A percentile compares a stretch with the other conserved stretches of the same genome.
phyloP scores from a whole-genome alignment of 495 filamentous ascomycete genomes.

The Neurospora sp. region DNA sequence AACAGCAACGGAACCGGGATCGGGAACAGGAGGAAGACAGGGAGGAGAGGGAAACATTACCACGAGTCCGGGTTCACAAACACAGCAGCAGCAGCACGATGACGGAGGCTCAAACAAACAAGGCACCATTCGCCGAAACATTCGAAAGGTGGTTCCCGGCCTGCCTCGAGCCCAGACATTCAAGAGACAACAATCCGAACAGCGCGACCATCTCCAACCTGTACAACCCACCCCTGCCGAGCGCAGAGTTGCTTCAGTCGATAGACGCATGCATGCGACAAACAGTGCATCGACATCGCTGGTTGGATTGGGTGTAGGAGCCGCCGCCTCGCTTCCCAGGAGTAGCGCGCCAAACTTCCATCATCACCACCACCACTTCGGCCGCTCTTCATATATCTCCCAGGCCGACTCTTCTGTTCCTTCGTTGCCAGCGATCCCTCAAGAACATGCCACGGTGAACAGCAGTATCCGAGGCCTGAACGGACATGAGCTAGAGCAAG shows the following conservation, averaged over 20 bases:
- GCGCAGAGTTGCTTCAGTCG: conserved; percentile 64
- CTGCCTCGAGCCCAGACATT: conserved; percentile 67
- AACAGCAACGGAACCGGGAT: background rate
- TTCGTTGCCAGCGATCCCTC: conserved; percentile 20
- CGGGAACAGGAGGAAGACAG: background rate
- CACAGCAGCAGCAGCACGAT: conserved; percentile 6
- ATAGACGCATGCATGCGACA: conserved; percentile 43
- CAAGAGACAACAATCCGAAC: conserved; percentile 72
- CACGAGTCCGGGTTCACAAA: background rate
- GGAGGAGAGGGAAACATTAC: background rate
- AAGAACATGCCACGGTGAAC: conserved; percentile 18
- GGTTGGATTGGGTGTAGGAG: background rate
- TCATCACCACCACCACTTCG: conserved; percentile 7
- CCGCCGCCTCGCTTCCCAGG: conserved; percentile 23
- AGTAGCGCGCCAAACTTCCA: conserved; percentile 36
- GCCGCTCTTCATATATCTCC: conserved; percentile 4
- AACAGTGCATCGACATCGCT: conserved; percentile 15
- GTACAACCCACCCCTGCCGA: conserved; percentile 49
- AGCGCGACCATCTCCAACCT: conserved; percentile 59
- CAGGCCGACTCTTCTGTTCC: conserved; percentile 5
- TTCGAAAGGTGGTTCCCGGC: conserved; percentile 66
- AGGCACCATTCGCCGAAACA: conserved; percentile 38
- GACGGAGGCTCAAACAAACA: conserved; percentile 5
- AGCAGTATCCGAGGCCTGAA: conserved; percentile 6
- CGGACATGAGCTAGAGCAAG: conserved; percentile 6